Evolutionary conservation across 2,329 filamentous ascomycete genomes (phyloP), one percentile per base, ranked within the genome.

Genomic region (Cucurbitaria berberidis): DNA sequence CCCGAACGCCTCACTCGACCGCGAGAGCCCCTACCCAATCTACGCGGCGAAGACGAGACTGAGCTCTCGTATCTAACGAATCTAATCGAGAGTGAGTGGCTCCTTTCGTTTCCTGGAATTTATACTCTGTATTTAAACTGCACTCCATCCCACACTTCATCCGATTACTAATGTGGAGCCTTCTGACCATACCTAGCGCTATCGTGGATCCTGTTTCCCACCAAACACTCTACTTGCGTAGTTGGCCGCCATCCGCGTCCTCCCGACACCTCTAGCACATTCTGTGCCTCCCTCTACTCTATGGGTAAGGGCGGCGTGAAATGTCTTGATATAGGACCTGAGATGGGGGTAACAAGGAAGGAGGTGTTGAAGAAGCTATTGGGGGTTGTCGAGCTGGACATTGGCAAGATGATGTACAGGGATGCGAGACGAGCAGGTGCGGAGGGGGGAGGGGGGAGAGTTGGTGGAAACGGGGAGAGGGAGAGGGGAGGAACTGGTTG

Each of bases 21-120:
- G 2, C 24, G 41, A 29, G 45, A 46, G 3, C 22, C 48, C 0
- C 49, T 50, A 15, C 63, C 59, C 2, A 63, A 61, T 21, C 30
- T 64, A 1, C 54, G 64, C 7, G 59, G 60, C 26, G 64, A 67
- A 55, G 56, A 66, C 22, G 64, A 67, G 48, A 43, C 48, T 1
- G 62, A 65, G 19, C 43, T 66, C 0, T 43, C 47, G 10, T 53
- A 57, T 15, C 43, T 67, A 1, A 45, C 40, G 1, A 42, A 48
- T 7, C 19, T 64, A 13, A 66, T 66, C 11, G 62, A 66, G 44
- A 50, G 64, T 62, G 55, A 15, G 48, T 45, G 6, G 24, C 29
- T 10, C 13, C 26, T 22, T 35, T 19, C 24, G 7, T 16, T n/a
- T n/a, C n/a, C n/a, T n/a, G n/a, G n/a, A n/a, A n/a, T n/a, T n/a